Evolutionary conservation across 1,284 basidiomycete species (phyloP), one percentile per base, ranked within the genome.

Genomic region (Meripilus lineatus): DNA sequence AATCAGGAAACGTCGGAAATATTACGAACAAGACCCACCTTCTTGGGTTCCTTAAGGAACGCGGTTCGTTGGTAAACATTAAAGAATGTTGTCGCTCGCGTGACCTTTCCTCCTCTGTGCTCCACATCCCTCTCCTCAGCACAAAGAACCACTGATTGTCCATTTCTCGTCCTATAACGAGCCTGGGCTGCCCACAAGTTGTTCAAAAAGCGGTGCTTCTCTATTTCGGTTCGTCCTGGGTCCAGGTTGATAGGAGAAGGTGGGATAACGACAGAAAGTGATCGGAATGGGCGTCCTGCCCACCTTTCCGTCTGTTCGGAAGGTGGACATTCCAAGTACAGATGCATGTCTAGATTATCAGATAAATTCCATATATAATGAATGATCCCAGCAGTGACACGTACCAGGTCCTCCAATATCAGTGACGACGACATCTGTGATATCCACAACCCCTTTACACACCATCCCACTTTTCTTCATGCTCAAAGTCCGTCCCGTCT

Each of bases 141-240:
- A 51, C 69, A 75, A 20, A 80, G 70, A 33, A 77, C 78, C 6
- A 89, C 79, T 13, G 85, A 86, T 57, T 81, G 77, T 8, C 77
- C 82, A 3, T 74, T 62, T 45, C 79, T 78, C 2, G 86, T 78
- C 41, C 90, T 73, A 51, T 84, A 84, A 35, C 76, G 76, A 4
- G 90, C 89, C 58, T 95, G 92, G 17, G 81, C 83, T 23, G 75
- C 74, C 89, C 93, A 94, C 6, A 93, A 62, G 57, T 89, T 90
- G 50, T 91, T 81, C 43, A 97, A 62, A 59, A 95, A 93, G n/a
- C 87, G 78, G 40, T 75, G 70, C 64, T 92, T 94, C 58, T 86
- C 85, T 4, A 58, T 61, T 45, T 79, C 74, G 2, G 80, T 75
- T 39, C 77, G 72, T 0, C 68, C 64, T 14, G 85, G 81, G 56